Percentiles rank a stretch among this genome's conserved stretches.
Evolutionary conservation across 2,329 filamentous ascomycete species (phyloP).

Genomic region (Colletotrichum sp.): DNA sequence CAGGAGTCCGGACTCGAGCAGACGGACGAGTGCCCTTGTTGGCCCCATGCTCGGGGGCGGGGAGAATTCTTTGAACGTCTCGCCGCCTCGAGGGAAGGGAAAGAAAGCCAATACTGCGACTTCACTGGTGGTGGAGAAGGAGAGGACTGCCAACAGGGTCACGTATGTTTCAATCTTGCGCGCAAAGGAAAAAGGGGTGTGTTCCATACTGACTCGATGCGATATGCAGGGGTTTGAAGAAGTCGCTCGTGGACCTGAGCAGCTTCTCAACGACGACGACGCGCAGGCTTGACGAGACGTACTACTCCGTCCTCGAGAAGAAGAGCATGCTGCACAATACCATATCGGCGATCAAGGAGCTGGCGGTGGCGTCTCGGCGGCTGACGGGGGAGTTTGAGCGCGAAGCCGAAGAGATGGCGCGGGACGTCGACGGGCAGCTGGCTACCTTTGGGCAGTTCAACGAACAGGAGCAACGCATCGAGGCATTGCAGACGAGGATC

Average conservation of each 20-base stretch:
- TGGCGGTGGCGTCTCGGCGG: conserved; percentile 66
- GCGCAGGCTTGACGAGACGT: conserved; percentile 73
- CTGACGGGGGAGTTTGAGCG: conserved; percentile 63
- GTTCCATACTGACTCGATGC: not conserved
- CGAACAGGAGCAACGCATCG: conserved; percentile 68
- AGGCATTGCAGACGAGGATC: conserved; percentile 66
- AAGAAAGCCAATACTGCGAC: conserved; percentile 38
- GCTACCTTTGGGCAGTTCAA: conserved; percentile 66
- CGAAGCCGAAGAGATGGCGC: conserved; percentile 63
- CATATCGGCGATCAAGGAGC: conserved; percentile 67
- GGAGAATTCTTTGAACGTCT: not conserved
- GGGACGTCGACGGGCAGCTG: conserved; percentile 66
- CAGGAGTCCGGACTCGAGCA: conserved; percentile 47
- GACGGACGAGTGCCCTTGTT: conserved; percentile 43
- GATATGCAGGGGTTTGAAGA: conserved; percentile 51
- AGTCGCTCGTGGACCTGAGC: conserved; percentile 58
- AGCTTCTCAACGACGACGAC: conserved; percentile 67
- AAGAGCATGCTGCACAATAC: conserved; percentile 68
- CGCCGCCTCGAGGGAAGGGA: conserved; percentile 10
- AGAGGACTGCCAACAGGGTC: conserved; percentile 41
- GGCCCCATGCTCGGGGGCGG: conserved; percentile 25
- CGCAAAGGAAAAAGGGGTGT: not conserved
- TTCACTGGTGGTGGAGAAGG: conserved; percentile 44
- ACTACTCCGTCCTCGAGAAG: conserved; percentile 75
- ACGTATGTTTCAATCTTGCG: conserved; percentile 36